Conservation (phyloP, 192 early-diverging fungal genomes). For the Coemansia sp. region DNA sequence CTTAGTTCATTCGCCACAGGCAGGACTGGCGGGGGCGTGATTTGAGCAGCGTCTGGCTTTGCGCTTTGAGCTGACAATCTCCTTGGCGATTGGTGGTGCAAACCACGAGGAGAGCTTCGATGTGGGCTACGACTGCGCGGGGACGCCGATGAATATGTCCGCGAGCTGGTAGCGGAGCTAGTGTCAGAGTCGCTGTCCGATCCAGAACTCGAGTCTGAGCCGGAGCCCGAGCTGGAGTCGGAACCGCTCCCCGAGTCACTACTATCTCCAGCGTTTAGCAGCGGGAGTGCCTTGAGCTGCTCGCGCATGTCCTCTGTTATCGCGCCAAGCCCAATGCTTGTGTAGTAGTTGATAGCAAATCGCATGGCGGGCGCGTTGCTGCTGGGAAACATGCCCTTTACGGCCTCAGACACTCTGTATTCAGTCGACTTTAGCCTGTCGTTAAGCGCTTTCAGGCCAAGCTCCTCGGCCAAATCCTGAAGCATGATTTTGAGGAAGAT, state of each 20-base stretch:
- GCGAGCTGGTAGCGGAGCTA: slow-evolving; percentile 20
- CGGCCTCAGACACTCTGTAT: slow-evolving; percentile 63
- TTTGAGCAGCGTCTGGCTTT: too few species aligned
- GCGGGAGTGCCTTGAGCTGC: slow-evolving; percentile 62
- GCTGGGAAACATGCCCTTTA: slow-evolving; percentile 85
- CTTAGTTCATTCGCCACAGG: too few species aligned
- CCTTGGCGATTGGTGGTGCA: background rate
- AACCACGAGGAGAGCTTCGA: background rate
- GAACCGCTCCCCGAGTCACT: slow-evolving; percentile 21
- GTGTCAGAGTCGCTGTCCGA: slow-evolving; percentile 25
- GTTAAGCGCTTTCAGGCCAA: slow-evolving; percentile 78
- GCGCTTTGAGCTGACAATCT: too few species aligned
- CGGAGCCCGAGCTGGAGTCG: slow-evolving; percentile 21
- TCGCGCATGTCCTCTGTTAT: slow-evolving; percentile 92
- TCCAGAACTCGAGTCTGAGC: slow-evolving; percentile 15
- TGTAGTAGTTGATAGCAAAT: slow-evolving; percentile 98
- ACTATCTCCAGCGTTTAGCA: slow-evolving; percentile 1
- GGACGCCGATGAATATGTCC: slow-evolving; percentile 11
- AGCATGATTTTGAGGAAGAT: slow-evolving; percentile 97
- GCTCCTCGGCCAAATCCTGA: slow-evolving; percentile 75
- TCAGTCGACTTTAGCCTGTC: slow-evolving; percentile 60
- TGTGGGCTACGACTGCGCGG: slow-evolving; percentile 21
- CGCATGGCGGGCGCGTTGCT: slow-evolving; percentile 82
- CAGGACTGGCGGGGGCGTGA: too few species aligned
- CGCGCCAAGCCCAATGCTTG: slow-evolving; percentile 85